Percentiles rank a stretch among this genome's conserved stretches.
phyloP scores from a whole-genome alignment of 2,329 filamentous ascomycete species.

The Monilinia polystroma region DNA sequence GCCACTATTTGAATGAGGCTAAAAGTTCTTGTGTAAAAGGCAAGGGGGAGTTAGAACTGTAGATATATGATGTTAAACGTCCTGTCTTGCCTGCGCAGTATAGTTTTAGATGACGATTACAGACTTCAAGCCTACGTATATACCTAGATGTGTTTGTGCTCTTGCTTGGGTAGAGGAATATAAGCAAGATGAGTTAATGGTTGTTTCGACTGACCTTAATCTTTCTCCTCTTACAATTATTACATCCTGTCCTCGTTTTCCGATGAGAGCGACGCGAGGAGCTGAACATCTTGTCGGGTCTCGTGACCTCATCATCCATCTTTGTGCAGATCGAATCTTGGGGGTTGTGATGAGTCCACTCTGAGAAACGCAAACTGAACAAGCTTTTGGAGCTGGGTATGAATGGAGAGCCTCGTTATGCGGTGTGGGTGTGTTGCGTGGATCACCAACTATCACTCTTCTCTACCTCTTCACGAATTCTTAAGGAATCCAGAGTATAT shows the following conservation, averaged over 20 bases:
- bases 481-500: not conserved
- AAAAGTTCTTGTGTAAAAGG: too few relatives aligned
- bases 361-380: not conserved
- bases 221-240: conserved; percentile 20
- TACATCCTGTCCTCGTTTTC: conserved; percentile 18
- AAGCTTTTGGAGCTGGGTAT: not conserved
- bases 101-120: not conserved
- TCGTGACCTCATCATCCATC: conserved; percentile 13
- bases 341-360: not conserved
- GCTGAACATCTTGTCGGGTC: conserved; percentile 7
- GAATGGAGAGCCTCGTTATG: not conserved
- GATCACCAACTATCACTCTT: not conserved
- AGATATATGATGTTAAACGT: not conserved
- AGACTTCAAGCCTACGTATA: conserved; percentile 3
- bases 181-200: too few relatives aligned
- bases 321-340: not conserved
- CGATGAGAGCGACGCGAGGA: conserved; percentile 19
- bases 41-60: not conserved
- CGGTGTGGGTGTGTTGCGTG: not conserved
- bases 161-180: not conserved
- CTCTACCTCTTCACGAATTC: not conserved
- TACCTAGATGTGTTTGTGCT: not conserved
- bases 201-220: conserved; percentile 9
- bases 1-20: conserved; percentile 9
- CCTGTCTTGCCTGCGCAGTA: not conserved